These are phyloP conservation scores for Styphnolobium japonicum DNA, from an alignment of 306 rosid genomes.

Conservation along the genomic window DNA sequence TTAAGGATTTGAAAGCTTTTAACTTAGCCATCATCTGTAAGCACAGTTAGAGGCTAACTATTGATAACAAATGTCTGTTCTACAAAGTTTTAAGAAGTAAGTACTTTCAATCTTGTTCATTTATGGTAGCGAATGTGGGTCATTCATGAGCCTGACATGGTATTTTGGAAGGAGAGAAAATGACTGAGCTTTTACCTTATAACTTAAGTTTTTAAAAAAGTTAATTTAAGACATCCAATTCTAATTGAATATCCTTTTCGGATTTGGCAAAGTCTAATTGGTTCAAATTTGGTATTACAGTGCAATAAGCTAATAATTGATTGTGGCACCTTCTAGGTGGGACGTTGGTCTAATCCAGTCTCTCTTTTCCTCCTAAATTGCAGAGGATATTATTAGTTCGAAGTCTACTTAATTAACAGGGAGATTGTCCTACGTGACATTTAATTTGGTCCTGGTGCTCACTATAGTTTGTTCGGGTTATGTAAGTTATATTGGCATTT, in stretches of 20 bases:
- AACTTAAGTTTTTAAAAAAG: no score
- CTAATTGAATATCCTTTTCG: not conserved
- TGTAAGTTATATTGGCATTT: no score
- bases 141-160: not conserved
- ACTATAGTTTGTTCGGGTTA: no score
- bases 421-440: not conserved
- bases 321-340: not conserved
- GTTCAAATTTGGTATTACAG: not conserved
- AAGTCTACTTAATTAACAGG: not conserved
- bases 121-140: not conserved
- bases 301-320: conserved; percentile 10
- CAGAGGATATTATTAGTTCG: not conserved
- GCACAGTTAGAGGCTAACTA: not conserved
- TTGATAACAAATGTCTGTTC: not conserved
- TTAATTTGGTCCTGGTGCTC: no score
- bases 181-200: no score
- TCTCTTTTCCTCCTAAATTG: not conserved
- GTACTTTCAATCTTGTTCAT: not conserved
- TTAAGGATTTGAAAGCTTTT: not conserved
- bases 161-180: not conserved
- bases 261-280: not conserved
- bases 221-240: no score
- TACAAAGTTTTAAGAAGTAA: not conserved
- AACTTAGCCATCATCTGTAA: not conserved
- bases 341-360: not conserved